These are phyloP conservation scores for Microcyclospora tardicrescens DNA, from an alignment of 2,329 filamentous ascomycete genomes.

Conservation along the genomic window DNA sequence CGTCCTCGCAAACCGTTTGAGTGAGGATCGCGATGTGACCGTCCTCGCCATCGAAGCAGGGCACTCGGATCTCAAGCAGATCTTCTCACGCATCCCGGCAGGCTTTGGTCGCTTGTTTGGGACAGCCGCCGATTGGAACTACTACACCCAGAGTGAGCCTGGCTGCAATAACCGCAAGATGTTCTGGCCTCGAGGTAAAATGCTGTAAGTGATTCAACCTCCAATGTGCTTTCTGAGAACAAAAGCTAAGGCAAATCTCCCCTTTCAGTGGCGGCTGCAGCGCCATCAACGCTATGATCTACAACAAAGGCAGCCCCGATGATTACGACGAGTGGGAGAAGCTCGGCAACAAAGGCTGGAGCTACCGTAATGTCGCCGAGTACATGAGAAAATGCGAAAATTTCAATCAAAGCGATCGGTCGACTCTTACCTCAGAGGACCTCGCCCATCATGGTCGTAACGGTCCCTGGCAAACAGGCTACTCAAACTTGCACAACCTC, in stretches of 20 bases:
- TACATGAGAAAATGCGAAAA: conserved; percentile 6
- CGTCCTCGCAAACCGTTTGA: conserved; percentile 18
- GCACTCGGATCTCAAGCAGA: conserved; percentile 10
- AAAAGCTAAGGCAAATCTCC: conserved; percentile 1
- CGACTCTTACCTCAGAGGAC: conserved; percentile 2
- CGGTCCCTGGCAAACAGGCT: conserved; percentile 10
- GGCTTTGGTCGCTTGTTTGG: conserved; percentile 6
- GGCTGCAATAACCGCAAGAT: conserved; percentile 9
- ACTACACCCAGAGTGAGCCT: conserved; percentile 7
- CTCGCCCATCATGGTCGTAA: conserved; percentile 5
- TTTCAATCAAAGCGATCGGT: conserved; percentile 2
- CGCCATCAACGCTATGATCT: conserved; percentile 23
- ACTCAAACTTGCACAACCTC: conserved; percentile 4
- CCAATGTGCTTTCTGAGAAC: conserved; percentile 6
- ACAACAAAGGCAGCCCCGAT: conserved; percentile 10
- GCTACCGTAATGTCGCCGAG: conserved; percentile 10
- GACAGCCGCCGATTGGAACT: conserved; percentile 13
- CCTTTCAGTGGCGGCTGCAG: conserved; percentile 23
- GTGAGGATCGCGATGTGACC: conserved; percentile 14
- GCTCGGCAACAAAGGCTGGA: conserved; percentile 26
- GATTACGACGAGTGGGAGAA: conserved; percentile 26
- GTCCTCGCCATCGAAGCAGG: conserved; percentile 20
- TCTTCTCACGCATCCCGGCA: conserved; percentile 9
- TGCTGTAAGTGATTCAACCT: conserved; percentile 14
- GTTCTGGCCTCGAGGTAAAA: conserved; percentile 22